phyloP scores from a whole-genome alignment of 257 asterid genomes.

The Solanum sejunctum region DNA sequence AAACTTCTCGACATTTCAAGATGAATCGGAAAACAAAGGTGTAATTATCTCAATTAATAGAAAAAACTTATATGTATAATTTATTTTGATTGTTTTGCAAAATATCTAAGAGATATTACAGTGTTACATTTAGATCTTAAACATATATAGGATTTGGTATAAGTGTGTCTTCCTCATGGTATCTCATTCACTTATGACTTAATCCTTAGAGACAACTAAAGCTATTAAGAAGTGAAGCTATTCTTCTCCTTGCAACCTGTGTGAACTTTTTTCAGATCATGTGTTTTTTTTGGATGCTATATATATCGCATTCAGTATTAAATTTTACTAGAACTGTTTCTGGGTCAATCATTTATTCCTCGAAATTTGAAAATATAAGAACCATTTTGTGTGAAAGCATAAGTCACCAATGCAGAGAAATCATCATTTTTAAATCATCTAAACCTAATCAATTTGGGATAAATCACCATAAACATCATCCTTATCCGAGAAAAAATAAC shows the following conservation, averaged over 20 bases:
- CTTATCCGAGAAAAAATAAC: too few relatives aligned
- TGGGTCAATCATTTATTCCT: not conserved
- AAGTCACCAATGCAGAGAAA: too few relatives aligned
- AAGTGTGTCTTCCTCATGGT: not conserved
- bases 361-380: conserved; percentile 79
- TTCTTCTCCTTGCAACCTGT: not conserved
- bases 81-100: too few relatives aligned
- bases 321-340: not conserved
- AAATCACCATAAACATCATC: too few relatives aligned
- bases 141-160: not conserved
- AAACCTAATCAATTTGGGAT: too few relatives aligned
- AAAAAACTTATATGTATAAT: too few relatives aligned
- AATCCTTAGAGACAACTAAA: not conserved
- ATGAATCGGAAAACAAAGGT: too few relatives aligned
- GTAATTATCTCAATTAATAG: too few relatives aligned
- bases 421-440: too few relatives aligned
- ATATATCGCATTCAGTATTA: not conserved
- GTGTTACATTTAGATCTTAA: too few relatives aligned
- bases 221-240: not conserved
- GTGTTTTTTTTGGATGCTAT: not conserved
- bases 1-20: too few relatives aligned
- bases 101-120: too few relatives aligned
- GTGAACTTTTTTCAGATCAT: not conserved
- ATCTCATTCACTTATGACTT: not conserved
- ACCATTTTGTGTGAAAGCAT: conserved; percentile 2